Percentiles rank a stretch among this genome's conserved stretches.
These are phyloP conservation scores for Penicillium sp. DNA, from an alignment of 2,329 filamentous ascomycete species.

Conservation along the genomic window DNA sequence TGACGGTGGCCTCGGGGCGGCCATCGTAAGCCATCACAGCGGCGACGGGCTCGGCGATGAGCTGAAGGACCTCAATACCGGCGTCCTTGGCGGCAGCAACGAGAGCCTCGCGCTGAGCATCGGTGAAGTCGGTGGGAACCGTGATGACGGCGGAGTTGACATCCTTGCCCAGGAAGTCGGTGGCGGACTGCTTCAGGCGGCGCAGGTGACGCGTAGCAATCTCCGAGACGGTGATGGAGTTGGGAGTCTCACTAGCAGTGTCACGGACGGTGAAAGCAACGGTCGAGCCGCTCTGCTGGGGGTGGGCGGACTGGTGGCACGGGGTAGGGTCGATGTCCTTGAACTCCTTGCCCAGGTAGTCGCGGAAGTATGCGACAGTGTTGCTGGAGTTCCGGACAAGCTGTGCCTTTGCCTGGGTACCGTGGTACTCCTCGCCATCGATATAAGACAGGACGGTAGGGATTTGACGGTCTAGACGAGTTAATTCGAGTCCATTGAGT, in stretches of 20 bases:
- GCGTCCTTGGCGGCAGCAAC: conserved; percentile 74
- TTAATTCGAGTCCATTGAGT: conserved; percentile 16
- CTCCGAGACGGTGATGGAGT: conserved; percentile 73
- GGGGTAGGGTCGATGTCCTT: conserved; percentile 95
- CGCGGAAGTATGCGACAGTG: conserved; percentile 93
- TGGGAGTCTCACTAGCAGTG: conserved; percentile 62
- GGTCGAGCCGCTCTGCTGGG: conserved; percentile 67
- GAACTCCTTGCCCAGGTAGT: conserved; percentile 93
- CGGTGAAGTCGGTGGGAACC: conserved; percentile 87
- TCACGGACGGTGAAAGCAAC: conserved; percentile 84
- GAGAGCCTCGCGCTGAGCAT: conserved; percentile 80
- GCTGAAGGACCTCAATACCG: conserved; percentile 84
- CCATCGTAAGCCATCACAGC: conserved; percentile 90
- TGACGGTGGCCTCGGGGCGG: conserved; percentile 66
- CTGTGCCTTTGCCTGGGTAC: conserved; percentile 90
- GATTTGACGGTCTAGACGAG: conserved; percentile 79
- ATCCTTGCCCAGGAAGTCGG: conserved; percentile 87
- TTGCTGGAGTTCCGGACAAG: conserved; percentile 89
- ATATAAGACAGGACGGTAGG: conserved; percentile 92
- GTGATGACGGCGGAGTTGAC: conserved; percentile 95
- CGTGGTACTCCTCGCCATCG: conserved; percentile 94
- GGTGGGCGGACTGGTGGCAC: conserved; percentile 90
- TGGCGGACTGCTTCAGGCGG: conserved; percentile 76
- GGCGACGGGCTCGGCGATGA: conserved; percentile 87
- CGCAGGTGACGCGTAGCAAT: conserved; percentile 80